These are phyloP conservation scores for Tuber umbilicatum DNA, from an alignment of 495 filamentous ascomycete genomes.

Conservation along the genomic window DNA sequence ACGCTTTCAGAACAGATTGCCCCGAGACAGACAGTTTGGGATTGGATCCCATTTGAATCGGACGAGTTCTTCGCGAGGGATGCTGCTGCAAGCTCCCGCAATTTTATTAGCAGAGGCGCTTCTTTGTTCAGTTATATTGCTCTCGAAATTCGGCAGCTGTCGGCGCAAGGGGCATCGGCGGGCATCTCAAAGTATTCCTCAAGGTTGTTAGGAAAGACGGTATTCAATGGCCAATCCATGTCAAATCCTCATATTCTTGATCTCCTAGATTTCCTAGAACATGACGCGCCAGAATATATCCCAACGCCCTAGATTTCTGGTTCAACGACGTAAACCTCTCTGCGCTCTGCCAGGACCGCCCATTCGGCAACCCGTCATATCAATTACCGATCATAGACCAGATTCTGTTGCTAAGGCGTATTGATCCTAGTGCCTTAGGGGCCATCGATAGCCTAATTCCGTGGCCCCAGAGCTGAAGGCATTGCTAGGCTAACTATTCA, in stretches of 20 bases:
- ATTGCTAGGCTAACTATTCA: conserved; percentile 53
- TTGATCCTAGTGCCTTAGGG: conserved; percentile 39
- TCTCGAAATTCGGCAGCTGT: conserved; percentile 72
- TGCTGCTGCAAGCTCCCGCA: conserved; percentile 58
- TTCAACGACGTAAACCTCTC: conserved; percentile 53
- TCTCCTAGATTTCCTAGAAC: conserved; percentile 81
- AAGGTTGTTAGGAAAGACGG: conserved; percentile 68
- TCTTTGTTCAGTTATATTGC: conserved; percentile 74
- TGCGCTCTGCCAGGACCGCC: conserved; percentile 35
- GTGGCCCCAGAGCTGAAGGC: conserved; percentile 56
- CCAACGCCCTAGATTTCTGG: conserved; percentile 49
- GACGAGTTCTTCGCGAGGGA: conserved; percentile 59
- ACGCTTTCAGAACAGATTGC: conserved; percentile 61
- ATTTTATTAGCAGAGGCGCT: conserved; percentile 68
- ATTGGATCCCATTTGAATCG: conserved; percentile 38
- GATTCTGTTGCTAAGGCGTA: conserved; percentile 52
- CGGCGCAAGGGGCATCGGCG: conserved; percentile 61
- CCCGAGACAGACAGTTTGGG: conserved; percentile 59
- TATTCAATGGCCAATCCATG: conserved; percentile 54
- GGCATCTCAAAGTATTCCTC: conserved; percentile 71
- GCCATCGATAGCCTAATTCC: conserved; percentile 50
- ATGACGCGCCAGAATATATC: conserved; percentile 53
- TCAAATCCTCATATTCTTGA: conserved; percentile 74
- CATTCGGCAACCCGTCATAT: conserved; percentile 28
- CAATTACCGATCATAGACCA: conserved; percentile 53